A percentile compares a stretch with the other conserved stretches of the same genome.
Evolutionary conservation across 306 rosid species (phyloP).

Genomic region (Oxytropis ochrocephala): DNA sequence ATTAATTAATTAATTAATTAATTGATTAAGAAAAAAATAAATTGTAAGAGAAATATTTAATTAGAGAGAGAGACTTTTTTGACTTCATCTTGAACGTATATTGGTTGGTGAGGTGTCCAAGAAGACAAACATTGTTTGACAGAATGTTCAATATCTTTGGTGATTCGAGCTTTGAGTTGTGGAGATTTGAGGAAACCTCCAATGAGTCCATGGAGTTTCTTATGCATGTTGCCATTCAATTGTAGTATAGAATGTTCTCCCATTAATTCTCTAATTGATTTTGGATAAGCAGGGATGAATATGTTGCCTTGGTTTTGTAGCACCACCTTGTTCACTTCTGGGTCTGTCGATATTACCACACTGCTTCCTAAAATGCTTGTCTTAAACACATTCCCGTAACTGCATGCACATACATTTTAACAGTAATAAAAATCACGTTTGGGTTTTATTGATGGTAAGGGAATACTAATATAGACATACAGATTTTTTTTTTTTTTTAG

Average conservation of each 20-base stretch:
- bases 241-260: slow-evolving; percentile 71
- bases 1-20: neutral
- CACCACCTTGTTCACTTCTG: slow-evolving; percentile 73
- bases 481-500: too few species aligned
- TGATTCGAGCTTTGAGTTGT: slow-evolving; percentile 58
- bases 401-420: neutral
- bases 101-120: slow-evolving; percentile 37
- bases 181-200: slow-evolving; percentile 65
- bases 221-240: slow-evolving; percentile 57
- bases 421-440: neutral
- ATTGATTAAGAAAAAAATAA: neutral
- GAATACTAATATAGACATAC: neutral
- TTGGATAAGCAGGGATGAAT: slow-evolving; percentile 88
- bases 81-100: slow-evolving; percentile 66
- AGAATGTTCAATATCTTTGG: slow-evolving; percentile 46
- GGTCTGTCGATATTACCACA: slow-evolving; percentile 75
- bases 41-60: neutral
- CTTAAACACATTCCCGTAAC: slow-evolving; percentile 84
- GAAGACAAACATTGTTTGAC: slow-evolving; percentile 48
- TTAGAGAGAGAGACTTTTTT: slow-evolving; percentile 43
- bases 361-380: slow-evolving; percentile 73
- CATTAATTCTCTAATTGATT: slow-evolving; percentile 67
- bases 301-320: slow-evolving; percentile 66
- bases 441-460: neutral
- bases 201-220: slow-evolving; percentile 59